Percentiles rank a stretch among this genome's conserved stretches.
Evolutionary conservation across 2,329 filamentous ascomycete genomes (phyloP).

Genomic region (Neofusicoccum laricinum): DNA sequence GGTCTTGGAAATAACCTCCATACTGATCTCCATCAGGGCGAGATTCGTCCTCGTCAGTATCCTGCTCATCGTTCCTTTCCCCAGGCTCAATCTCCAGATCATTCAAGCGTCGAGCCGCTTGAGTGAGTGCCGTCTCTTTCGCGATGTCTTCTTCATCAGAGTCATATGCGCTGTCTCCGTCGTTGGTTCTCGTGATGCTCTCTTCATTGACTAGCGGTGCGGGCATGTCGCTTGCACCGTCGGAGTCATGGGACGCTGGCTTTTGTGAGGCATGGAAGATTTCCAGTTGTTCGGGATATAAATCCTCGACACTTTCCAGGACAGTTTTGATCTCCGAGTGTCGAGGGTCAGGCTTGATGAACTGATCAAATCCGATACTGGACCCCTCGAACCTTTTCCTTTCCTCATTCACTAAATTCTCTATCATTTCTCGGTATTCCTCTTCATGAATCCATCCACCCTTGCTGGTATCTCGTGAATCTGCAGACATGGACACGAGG

Average conservation of each 20-base stretch:
- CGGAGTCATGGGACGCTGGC: background rate
- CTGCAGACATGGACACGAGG: constrained; percentile 84
- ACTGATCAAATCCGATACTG: constrained; percentile 61
- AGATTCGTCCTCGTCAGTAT: background rate
- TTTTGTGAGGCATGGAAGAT: constrained; percentile 15
- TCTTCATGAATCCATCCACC: constrained; percentile 92
- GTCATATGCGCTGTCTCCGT: constrained; percentile 38
- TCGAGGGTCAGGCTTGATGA: constrained; percentile 55
- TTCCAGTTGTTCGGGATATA: constrained; percentile 67
- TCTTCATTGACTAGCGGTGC: constrained; percentile 63
- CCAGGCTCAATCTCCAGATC: background rate
- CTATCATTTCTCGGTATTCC: constrained; percentile 68
- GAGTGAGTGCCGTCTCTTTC: background rate
- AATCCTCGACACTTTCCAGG: constrained; percentile 80
- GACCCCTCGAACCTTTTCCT: constrained; percentile 45
- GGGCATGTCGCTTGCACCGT: background rate
- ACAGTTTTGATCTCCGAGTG: constrained; percentile 68
- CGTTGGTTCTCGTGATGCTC: constrained; percentile 51
- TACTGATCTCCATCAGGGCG: background rate
- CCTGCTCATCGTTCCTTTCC: background rate
- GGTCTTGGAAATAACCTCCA: background rate
- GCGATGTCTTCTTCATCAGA: constrained; percentile 45
- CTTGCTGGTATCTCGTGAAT: constrained; percentile 67
- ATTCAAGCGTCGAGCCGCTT: background rate
- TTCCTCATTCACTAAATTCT: constrained; percentile 64